phyloP scores from a whole-genome alignment of 23 red algal genomes.

The Gracilaria caudata region DNA sequence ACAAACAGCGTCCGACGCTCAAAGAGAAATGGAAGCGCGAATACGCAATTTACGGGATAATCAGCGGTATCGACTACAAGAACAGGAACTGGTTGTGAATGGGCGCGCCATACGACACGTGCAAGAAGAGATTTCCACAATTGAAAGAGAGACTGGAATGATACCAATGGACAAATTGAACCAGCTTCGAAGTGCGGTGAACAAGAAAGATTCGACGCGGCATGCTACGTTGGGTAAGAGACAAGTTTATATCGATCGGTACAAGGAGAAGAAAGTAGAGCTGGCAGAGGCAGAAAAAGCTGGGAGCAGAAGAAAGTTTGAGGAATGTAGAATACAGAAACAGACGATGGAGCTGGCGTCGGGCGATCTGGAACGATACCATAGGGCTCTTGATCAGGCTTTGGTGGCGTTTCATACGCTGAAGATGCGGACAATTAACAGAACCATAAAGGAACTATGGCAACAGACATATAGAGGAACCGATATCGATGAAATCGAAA shows the following conservation, averaged over 20 bases:
- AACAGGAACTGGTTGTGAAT: slow-evolving; percentile 36
- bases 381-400: slow-evolving; percentile 94
- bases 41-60: slow-evolving; percentile 80
- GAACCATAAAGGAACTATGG: slow-evolving; percentile 92
- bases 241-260: slow-evolving; percentile 41
- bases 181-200: slow-evolving; percentile 8
- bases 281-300: slow-evolving; percentile 38
- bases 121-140: slow-evolving; percentile 36
- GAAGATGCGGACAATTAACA: slow-evolving; percentile 97
- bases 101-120: slow-evolving; percentile 18
- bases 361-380: slow-evolving; percentile 80
- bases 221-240: slow-evolving; percentile 41
- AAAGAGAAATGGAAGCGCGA: slow-evolving; percentile 47
- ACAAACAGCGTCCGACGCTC: slow-evolving; percentile 38
- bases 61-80: slow-evolving; percentile 48
- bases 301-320: slow-evolving; percentile 64
- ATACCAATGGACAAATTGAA: slow-evolving; percentile 39
- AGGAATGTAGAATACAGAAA: slow-evolving; percentile 62
- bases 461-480: slow-evolving; percentile 89
- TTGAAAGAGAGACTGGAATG: slow-evolving; percentile 33
- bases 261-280: slow-evolving; percentile 61
- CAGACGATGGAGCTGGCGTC: slow-evolving; percentile 79
- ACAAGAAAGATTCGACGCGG: slow-evolving; percentile 3
- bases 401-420: slow-evolving; percentile 92
- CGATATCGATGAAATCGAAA: slow-evolving; percentile 98